Percentiles rank a stretch among this genome's conserved stretches.
phyloP scores from a whole-genome alignment of 83 land plant species.

The Picea mariana region DNA sequence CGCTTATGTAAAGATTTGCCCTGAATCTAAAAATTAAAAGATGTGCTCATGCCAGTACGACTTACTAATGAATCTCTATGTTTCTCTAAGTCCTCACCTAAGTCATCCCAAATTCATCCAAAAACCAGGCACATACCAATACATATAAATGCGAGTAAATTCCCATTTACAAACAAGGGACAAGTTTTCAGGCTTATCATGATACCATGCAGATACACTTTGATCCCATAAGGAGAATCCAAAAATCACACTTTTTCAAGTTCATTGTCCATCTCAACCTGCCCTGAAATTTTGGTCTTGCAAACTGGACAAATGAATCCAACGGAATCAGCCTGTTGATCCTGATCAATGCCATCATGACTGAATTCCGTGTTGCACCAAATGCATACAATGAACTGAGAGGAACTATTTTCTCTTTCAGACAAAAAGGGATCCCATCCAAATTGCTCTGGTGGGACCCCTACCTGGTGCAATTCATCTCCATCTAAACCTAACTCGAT shows the following conservation, averaged over 20 bases:
- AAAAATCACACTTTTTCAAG: neutral
- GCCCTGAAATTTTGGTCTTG: constrained; percentile 44
- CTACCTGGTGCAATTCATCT: constrained; percentile 9
- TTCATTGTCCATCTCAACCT: constrained; percentile 13
- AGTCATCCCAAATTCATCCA: neutral
- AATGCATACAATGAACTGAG: constrained; percentile 33
- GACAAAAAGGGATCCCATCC: constrained; percentile 29
- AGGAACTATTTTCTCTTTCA: constrained; percentile 14
- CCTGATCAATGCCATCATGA: constrained; percentile 32
- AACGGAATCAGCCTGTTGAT: constrained; percentile 45
- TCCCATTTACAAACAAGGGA: neutral
- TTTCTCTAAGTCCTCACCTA: neutral
- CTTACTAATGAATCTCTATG: neutral
- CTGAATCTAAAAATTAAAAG: no score
- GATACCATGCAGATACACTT: neutral
- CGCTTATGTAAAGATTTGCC: neutral
- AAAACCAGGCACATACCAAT: constrained; percentile 1
- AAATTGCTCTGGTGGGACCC: constrained; percentile 28
- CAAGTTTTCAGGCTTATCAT: neutral
- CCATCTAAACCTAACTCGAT: constrained; percentile 12
- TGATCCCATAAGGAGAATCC: neutral
- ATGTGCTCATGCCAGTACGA: no score
- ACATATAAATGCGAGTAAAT: neutral
- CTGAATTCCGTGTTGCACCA: constrained; percentile 59
- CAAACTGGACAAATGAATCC: constrained; percentile 62